Conservation (phyloP, 192 early-diverging fungal genomes). For the Glomus cerebriforme region DNA sequence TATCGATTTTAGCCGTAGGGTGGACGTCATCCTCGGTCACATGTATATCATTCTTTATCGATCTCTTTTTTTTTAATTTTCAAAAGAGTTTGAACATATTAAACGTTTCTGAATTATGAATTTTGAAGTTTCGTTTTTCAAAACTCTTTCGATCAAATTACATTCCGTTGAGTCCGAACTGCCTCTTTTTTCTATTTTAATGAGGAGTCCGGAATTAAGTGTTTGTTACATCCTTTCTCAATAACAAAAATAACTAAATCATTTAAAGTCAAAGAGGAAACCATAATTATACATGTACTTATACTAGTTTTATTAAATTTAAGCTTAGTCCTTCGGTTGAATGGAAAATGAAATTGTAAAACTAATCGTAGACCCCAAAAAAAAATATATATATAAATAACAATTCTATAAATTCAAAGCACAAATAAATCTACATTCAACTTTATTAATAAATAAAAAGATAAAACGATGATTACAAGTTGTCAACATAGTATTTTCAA, state of each 20-base stretch:
- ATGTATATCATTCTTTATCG: not conserved
- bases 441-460: too few relatives aligned
- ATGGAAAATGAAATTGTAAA: not conserved
- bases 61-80: not conserved
- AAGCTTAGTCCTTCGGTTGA: not conserved
- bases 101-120: not conserved
- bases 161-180: not conserved
- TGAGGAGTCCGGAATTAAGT: not conserved
- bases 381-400: not conserved
- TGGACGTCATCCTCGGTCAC: too few relatives aligned
- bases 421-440: not conserved
- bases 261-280: too few relatives aligned
- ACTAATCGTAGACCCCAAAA: not conserved
- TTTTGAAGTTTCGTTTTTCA: not conserved
- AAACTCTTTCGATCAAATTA: not conserved
- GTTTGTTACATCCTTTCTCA: not conserved
- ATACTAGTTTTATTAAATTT: not conserved
- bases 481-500: constrained; percentile 46
- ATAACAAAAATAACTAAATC: too few relatives aligned
- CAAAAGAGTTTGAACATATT: not conserved
- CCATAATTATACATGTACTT: too few relatives aligned
- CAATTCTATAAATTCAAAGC: not conserved
- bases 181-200: not conserved
- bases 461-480: too few relatives aligned
- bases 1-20: too few relatives aligned